A percentile compares a stretch with the other conserved stretches of the same genome.
Evolutionary conservation across 1,284 basidiomycete species (phyloP).

Genomic region (Sporisorium exsertum): DNA sequence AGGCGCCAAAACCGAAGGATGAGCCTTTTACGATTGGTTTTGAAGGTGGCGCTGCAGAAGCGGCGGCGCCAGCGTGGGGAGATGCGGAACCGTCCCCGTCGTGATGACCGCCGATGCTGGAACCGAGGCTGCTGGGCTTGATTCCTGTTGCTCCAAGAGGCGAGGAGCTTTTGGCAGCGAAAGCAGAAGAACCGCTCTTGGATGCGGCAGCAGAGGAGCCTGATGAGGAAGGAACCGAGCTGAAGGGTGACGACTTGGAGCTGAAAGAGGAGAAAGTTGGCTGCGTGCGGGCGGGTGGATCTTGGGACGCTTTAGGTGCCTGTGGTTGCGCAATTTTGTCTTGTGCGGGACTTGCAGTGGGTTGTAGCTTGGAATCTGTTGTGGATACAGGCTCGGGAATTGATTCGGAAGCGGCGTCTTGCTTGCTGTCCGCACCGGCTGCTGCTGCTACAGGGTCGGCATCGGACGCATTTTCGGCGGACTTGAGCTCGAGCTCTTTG

Average conservation of each 20-base stretch:
- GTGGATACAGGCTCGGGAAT: neutral
- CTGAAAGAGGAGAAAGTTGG: conserved; percentile 55
- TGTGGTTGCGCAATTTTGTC: conserved; percentile 3
- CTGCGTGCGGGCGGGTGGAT: conserved; percentile 39
- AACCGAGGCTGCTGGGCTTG: conserved; percentile 48
- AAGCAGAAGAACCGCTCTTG: conserved; percentile 27
- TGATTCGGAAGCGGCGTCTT: neutral
- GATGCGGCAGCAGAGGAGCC: conserved; percentile 22
- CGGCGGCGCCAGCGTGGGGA: conserved; percentile 1
- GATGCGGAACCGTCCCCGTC: conserved; percentile 27
- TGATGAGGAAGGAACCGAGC: conserved; percentile 44
- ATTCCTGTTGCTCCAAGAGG: conserved; percentile 16
- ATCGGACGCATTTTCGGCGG: conserved; percentile 1
- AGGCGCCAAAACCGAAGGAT: conserved; percentile 58
- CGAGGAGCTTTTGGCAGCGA: conserved; percentile 29
- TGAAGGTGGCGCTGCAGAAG: neutral
- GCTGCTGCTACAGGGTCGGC: neutral
- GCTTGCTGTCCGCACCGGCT: neutral
- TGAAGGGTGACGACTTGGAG: conserved; percentile 52
- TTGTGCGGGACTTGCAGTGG: neutral
- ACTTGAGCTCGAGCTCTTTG: conserved; percentile 33
- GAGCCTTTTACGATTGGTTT: conserved; percentile 39
- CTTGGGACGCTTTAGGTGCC: conserved; percentile 14
- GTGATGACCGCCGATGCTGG: conserved; percentile 39
- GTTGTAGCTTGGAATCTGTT: neutral